Evolutionary conservation across 345 rosid genomes (phyloP).

Genomic region (Aquilaria sinensis): DNA sequence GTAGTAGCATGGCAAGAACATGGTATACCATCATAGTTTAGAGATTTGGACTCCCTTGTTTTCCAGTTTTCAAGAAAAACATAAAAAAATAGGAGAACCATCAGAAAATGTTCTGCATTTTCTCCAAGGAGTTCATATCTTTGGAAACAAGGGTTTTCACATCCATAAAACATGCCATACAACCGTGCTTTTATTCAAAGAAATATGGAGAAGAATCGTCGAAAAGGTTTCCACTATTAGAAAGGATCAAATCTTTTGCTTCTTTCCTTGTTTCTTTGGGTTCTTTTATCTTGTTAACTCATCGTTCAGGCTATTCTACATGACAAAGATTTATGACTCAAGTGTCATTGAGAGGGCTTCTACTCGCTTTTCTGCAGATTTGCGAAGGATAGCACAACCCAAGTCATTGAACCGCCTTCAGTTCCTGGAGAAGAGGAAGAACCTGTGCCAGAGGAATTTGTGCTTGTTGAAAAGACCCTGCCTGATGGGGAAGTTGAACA

Average conservation of each 20-base stretch:
- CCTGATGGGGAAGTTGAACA: constrained; percentile 70
- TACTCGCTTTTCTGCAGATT: constrained; percentile 32
- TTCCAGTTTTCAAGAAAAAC: too few species aligned
- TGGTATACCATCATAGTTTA: too few species aligned
- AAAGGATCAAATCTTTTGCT: not conserved
- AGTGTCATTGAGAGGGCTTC: not conserved
- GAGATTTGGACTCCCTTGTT: too few species aligned
- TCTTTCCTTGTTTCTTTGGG: not conserved
- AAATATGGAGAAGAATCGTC: too few species aligned
- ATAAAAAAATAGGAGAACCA: too few species aligned
- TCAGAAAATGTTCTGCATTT: too few species aligned
- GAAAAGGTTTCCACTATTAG: not conserved
- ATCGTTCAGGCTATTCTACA: not conserved
- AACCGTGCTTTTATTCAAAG: too few species aligned
- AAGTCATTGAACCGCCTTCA: constrained; percentile 65
- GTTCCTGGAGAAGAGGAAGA: constrained; percentile 58
- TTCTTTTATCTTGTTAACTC: not conserved
- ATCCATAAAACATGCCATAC: too few species aligned
- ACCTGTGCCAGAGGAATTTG: constrained; percentile 58
- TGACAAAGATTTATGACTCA: not conserved
- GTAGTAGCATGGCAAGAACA: too few species aligned
- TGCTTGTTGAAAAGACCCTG: constrained; percentile 56
- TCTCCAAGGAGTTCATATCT: too few species aligned
- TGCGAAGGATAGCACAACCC: constrained; percentile 50
- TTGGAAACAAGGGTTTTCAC: too few species aligned